These are phyloP conservation scores for Hypoxylon sp. DNA, from an alignment of 2,329 filamentous ascomycete genomes.

Conservation along the genomic window DNA sequence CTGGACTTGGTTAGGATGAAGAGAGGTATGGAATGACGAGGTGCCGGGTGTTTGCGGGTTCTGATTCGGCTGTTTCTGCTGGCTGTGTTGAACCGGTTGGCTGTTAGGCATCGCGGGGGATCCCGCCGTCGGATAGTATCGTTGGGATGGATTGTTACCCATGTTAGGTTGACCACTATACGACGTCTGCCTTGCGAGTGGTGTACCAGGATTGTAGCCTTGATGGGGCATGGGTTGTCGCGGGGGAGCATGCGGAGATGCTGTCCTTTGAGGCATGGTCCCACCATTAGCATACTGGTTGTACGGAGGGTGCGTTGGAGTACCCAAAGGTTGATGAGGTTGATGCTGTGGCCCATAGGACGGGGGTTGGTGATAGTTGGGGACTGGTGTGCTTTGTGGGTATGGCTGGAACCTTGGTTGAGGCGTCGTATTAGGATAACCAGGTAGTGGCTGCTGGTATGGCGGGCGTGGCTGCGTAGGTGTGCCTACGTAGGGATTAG, in stretches of 20 bases:
- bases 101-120: slow-evolving; percentile 41
- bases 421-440: slow-evolving; percentile 53
- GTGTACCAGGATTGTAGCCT: slow-evolving; percentile 40
- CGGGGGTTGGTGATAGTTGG: slow-evolving; percentile 38
- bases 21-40: slow-evolving; percentile 43
- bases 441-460: slow-evolving; percentile 49
- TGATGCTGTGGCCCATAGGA: slow-evolving; percentile 42
- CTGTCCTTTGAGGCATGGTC: slow-evolving; percentile 41
- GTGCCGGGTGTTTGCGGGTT: slow-evolving; percentile 23
- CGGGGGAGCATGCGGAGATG: slow-evolving; percentile 45
- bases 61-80: slow-evolving; percentile 21
- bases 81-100: slow-evolving; percentile 37
- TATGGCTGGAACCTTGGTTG: slow-evolving; percentile 45
- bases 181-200: slow-evolving; percentile 43
- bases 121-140: slow-evolving; percentile 40
- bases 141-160: slow-evolving; percentile 38
- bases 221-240: slow-evolving; percentile 43
- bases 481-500: slow-evolving; percentile 56
- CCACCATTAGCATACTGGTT: slow-evolving; percentile 44
- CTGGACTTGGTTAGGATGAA: slow-evolving; percentile 45
- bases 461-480: slow-evolving; percentile 55
- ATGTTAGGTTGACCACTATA: slow-evolving; percentile 43
- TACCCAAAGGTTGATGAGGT: slow-evolving; percentile 32
- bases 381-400: slow-evolving; percentile 39
- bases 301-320: slow-evolving; percentile 44